Conservation (phyloP, 257 asterid species). For the Osmanthus fragrans region DNA sequence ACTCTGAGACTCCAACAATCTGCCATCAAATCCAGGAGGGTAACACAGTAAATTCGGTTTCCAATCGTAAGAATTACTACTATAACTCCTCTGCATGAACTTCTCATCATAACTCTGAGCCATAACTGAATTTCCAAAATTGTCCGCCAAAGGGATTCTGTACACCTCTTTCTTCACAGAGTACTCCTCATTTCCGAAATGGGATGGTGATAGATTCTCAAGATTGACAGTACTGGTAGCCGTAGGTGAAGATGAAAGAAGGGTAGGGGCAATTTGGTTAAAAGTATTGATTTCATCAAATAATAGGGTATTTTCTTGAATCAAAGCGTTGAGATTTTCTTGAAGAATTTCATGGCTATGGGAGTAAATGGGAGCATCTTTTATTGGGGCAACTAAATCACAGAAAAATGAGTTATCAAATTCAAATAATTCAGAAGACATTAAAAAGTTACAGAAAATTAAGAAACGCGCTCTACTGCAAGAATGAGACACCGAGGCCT, state of each 20-base stretch:
- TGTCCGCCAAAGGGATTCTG: slow-evolving; percentile 27
- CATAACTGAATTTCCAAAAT: slow-evolving; percentile 28
- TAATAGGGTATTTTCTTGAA: slow-evolving; percentile 26
- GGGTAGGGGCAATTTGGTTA: slow-evolving; percentile 42
- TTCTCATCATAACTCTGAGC: slow-evolving; percentile 42
- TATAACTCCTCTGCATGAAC: slow-evolving; percentile 70
- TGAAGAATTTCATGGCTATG: slow-evolving; percentile 32
- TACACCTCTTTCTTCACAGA: slow-evolving; percentile 61
- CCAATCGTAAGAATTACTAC: slow-evolving; percentile 42
- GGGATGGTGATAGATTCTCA: slow-evolving; percentile 43
- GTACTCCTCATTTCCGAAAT: slow-evolving; percentile 33
- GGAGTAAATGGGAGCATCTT: slow-evolving; percentile 30
- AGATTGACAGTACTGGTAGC: slow-evolving; percentile 52
- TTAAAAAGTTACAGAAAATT: slow-evolving; percentile 11
- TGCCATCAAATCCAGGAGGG: slow-evolving; percentile 42
- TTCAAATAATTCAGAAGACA: slow-evolving; percentile 68
- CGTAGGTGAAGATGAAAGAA: slow-evolving; percentile 60
- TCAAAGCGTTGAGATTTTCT: slow-evolving; percentile 8
- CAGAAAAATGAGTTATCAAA: slow-evolving; percentile 56
- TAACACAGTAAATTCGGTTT: slow-evolving; percentile 35
- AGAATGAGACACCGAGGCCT: too few relatives aligned
- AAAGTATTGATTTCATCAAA: slow-evolving; percentile 25
- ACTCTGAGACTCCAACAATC: slow-evolving; percentile 39
- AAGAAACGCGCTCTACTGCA: neutral
- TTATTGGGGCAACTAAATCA: slow-evolving; percentile 55